These are phyloP conservation scores for Stachybotrys elegans DNA, from an alignment of 2,329 filamentous ascomycete species.

Conservation along the genomic window DNA sequence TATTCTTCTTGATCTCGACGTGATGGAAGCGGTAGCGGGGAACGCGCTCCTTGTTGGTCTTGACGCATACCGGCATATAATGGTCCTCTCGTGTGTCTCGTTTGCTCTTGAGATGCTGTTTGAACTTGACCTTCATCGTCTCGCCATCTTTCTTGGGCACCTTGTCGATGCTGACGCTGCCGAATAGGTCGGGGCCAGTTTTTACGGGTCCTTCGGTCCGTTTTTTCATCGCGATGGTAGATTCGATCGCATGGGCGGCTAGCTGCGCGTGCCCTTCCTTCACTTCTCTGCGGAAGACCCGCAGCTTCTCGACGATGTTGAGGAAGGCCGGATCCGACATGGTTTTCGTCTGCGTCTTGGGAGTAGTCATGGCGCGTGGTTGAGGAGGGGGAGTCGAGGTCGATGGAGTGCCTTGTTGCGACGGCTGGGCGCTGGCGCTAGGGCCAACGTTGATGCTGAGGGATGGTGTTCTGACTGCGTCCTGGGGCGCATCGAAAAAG, in stretches of 20 bases:
- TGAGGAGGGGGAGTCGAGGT: slow-evolving; percentile 8
- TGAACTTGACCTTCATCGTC: slow-evolving; percentile 45
- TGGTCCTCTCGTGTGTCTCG: slow-evolving; percentile 38
- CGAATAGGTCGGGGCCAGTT: slow-evolving; percentile 43
- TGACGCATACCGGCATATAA: slow-evolving; percentile 39
- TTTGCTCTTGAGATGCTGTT: slow-evolving; percentile 41
- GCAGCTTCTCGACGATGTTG: slow-evolving; percentile 36
- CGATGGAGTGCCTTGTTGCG: slow-evolving; percentile 18
- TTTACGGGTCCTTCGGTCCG: slow-evolving; percentile 32
- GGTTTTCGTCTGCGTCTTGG: slow-evolving; percentile 16
- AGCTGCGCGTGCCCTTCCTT: slow-evolving; percentile 40
- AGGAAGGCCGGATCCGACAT: slow-evolving; percentile 35
- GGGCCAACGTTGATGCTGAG: slow-evolving; percentile 6
- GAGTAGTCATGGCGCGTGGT: too few species aligned
- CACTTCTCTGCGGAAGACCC: slow-evolving; percentile 36
- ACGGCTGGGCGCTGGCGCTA: slow-evolving; percentile 13
- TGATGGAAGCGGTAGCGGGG: slow-evolving; percentile 57
- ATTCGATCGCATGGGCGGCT: slow-evolving; percentile 38
- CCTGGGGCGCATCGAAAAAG: neutral
- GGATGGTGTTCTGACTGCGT: slow-evolving; percentile 2
- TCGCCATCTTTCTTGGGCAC: slow-evolving; percentile 29
- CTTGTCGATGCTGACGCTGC: slow-evolving; percentile 32
- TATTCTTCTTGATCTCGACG: slow-evolving; percentile 54
- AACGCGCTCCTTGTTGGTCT: slow-evolving; percentile 45
- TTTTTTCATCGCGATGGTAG: slow-evolving; percentile 30